Evolutionary conservation across 257 asterid species (phyloP).

Genomic region (Salvia miltiorrhiza): DNA sequence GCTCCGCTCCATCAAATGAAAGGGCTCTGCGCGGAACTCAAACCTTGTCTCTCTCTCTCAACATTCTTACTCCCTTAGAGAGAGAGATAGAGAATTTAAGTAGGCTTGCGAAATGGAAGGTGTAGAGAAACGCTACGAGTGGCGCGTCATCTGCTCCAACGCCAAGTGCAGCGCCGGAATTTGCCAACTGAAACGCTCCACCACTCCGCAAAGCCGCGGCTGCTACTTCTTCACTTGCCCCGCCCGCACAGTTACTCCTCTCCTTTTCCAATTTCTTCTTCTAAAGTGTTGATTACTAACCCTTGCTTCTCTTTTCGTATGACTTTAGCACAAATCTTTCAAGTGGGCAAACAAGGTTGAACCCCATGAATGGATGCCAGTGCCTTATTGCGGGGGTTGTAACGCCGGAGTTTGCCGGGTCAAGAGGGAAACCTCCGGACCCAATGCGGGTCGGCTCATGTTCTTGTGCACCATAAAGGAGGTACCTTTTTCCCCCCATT

Average conservation of each 20-base stretch:
- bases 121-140: neutral
- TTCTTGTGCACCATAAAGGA: conserved; percentile 43
- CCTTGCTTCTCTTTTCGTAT: neutral
- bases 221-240: conserved; percentile 27
- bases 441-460: conserved; percentile 34
- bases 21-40: no score
- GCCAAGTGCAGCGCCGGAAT: conserved; percentile 21
- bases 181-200: conserved; percentile 16
- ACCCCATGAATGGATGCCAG: conserved; percentile 24
- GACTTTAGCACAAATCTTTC: conserved; percentile 26
- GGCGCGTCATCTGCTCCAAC: conserved; percentile 23
- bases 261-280: neutral
- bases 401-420: conserved; percentile 49
- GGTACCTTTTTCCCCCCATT: conserved; percentile 21
- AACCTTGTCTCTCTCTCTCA: no score
- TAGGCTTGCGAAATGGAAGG: no score
- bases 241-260: conserved; percentile 13
- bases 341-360: conserved; percentile 45
- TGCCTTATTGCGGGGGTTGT: conserved; percentile 51
- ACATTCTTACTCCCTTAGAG: no score
- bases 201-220: neutral
- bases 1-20: no score
- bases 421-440: conserved; percentile 19
- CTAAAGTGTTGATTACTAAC: no score
- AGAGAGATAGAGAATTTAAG: no score